These are phyloP conservation scores for Aphanomyces euteiches DNA, from an alignment of 352 stramenopile genomes.

Conservation along the genomic window DNA sequence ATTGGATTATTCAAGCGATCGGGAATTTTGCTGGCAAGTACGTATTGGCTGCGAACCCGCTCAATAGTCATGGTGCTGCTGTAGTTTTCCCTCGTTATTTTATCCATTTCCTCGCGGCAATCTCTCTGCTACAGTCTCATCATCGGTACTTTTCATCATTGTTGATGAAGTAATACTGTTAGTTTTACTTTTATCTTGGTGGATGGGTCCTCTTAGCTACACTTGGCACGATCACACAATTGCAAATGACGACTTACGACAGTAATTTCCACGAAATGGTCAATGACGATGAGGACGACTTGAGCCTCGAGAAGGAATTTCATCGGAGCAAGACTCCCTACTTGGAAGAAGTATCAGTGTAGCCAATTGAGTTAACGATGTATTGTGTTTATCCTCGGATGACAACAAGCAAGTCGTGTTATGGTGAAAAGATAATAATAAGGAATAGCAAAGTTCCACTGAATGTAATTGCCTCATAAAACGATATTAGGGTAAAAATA, in stretches of 20 bases:
- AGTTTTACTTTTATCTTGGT: conserved; percentile 10
- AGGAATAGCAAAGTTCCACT: too few species aligned
- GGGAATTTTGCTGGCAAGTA: conserved; percentile 24
- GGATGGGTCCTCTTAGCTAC: conserved; percentile 1
- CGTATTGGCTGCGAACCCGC: neutral
- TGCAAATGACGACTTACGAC: conserved; percentile 6
- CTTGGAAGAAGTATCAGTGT: conserved; percentile 4
- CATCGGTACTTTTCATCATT: neutral
- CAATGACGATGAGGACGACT: neutral
- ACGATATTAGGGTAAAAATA: too few species aligned
- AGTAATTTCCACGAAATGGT: conserved; percentile 13
- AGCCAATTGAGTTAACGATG: neutral
- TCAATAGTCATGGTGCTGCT: neutral
- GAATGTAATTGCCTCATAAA: too few species aligned
- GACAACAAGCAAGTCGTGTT: too few species aligned
- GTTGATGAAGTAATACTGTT: neutral
- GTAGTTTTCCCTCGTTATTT: conserved; percentile 26
- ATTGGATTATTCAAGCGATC: conserved; percentile 22
- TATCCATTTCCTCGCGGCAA: conserved; percentile 8
- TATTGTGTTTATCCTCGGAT: neutral
- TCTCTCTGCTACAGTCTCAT: neutral
- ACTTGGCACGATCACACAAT: neutral
- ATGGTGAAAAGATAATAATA: too few species aligned
- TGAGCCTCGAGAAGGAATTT: conserved; percentile 9
- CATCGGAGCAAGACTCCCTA: conserved; percentile 11